Conservation (phyloP, 805 yeast genomes). For the Saccharomycodes ludwigii region DNA sequence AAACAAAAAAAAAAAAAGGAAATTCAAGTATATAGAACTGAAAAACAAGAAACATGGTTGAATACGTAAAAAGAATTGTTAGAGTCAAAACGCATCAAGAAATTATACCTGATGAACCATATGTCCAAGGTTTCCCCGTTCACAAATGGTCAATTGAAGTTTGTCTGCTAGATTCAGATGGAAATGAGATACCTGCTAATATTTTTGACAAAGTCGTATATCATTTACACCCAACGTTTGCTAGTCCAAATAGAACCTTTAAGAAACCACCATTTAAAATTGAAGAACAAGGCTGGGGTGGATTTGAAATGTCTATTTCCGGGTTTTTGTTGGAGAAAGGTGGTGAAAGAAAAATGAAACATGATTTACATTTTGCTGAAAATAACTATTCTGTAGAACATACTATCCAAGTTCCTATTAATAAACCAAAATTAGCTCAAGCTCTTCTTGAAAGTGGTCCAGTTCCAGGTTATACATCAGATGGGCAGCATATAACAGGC, state of each 20-base stretch:
- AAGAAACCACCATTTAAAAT: conserved; percentile 78
- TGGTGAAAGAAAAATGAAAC: conserved; percentile 78
- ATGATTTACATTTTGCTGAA: conserved; percentile 77
- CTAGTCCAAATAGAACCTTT: conserved; percentile 71
- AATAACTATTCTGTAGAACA: conserved; percentile 73
- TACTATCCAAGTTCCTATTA: conserved; percentile 60
- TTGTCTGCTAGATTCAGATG: conserved; percentile 61
- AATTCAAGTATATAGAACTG: too few species aligned
- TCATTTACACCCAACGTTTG: conserved; percentile 89
- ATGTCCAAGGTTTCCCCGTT: conserved; percentile 86
- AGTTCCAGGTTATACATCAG: conserved; percentile 26
- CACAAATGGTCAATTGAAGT: conserved; percentile 85
- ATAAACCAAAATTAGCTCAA: conserved; percentile 58
- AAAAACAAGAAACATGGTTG: too few species aligned
- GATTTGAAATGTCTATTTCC: conserved; percentile 76
- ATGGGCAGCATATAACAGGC: conserved; percentile 20
- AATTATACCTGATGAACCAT: conserved; percentile 70
- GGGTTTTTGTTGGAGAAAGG: conserved; percentile 70
- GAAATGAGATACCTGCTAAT: conserved; percentile 74
- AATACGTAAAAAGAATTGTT: conserved; percentile 77
- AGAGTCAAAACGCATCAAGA: conserved; percentile 82
- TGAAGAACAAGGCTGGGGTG: conserved; percentile 98
- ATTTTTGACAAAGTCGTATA: conserved; percentile 88
- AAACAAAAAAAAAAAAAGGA: too few species aligned
- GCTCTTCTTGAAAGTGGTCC: conserved; percentile 74